These are phyloP conservation scores for Arachis stenosperma DNA, from an alignment of 306 rosid species.

Conservation along the genomic window DNA sequence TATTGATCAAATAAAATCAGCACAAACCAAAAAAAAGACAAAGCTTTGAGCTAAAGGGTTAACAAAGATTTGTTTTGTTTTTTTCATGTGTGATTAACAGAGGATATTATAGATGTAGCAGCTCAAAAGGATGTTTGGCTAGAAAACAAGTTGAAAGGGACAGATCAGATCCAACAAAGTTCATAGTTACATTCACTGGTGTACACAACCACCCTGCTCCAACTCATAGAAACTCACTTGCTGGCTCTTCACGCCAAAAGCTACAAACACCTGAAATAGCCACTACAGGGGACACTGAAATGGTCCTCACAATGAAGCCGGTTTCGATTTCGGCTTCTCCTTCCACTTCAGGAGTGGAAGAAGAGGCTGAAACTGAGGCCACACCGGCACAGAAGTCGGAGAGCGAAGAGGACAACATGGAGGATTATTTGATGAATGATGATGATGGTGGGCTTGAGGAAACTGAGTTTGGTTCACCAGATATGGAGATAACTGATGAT, in stretches of 20 bases:
- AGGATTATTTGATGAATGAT: slow-evolving; percentile 54
- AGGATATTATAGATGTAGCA: slow-evolving; percentile 95
- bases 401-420: slow-evolving; percentile 69
- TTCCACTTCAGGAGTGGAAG: slow-evolving; percentile 57
- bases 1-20: no score
- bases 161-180: slow-evolving; percentile 88
- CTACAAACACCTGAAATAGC: slow-evolving; percentile 39
- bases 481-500: slow-evolving; percentile 66
- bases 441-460: slow-evolving; percentile 66
- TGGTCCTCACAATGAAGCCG: slow-evolving; percentile 35
- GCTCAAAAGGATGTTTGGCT: slow-evolving; percentile 95
- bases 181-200: slow-evolving; percentile 89
- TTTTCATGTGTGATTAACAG: slow-evolving; percentile 50
- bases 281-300: slow-evolving; percentile 39
- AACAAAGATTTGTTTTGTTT: slow-evolving; percentile 21
- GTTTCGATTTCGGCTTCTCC: slow-evolving; percentile 40
- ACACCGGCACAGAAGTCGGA: slow-evolving; percentile 47
- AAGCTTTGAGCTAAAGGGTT: background rate
- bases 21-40: background rate
- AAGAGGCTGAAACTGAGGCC: slow-evolving; percentile 21
- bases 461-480: slow-evolving; percentile 59
- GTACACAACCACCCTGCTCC: slow-evolving; percentile 98
- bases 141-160: slow-evolving; percentile 94
- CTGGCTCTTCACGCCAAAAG: slow-evolving; percentile 95
- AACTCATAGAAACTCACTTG: slow-evolving; percentile 91